phyloP scores from a whole-genome alignment of 257 asterid genomes.

The Parsonsia alboflavescens region DNA sequence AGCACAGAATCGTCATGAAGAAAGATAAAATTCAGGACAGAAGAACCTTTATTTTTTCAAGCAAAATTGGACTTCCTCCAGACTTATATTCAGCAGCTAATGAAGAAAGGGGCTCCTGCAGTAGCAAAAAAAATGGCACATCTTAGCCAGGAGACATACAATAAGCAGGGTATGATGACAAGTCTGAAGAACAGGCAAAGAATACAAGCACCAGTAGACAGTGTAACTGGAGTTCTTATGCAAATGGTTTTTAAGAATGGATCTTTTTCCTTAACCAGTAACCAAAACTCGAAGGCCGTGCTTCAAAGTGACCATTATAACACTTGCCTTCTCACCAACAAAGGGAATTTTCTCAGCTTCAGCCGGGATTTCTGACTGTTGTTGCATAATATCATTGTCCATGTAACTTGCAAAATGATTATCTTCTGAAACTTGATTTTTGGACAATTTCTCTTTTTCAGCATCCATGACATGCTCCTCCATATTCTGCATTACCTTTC shows the following conservation, averaged over 20 bases:
- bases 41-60: conserved; percentile 81
- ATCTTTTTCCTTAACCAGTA: not conserved
- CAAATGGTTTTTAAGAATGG: not conserved
- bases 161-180: not conserved
- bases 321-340: conserved; percentile 82
- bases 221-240: not conserved
- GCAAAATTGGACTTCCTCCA: conserved; percentile 88
- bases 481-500: conserved; percentile 43
- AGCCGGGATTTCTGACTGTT: conserved; percentile 64
- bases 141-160: not conserved
- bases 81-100: conserved; percentile 69
- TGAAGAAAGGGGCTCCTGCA: conserved; percentile 84
- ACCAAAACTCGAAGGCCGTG: not conserved
- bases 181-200: conserved; percentile 3
- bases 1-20: conserved; percentile 4
- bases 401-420: conserved; percentile 55
- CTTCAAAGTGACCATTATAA: conserved; percentile 14
- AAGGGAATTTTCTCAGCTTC: conserved; percentile 66
- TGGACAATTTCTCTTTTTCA: conserved; percentile 30
- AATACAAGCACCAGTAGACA: conserved; percentile 5
- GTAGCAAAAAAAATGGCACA: not conserved
- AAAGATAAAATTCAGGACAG: not conserved
- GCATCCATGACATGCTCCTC: conserved; percentile 39
- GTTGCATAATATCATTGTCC: conserved; percentile 80
- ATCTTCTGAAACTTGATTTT: conserved; percentile 36